Evolutionary conservation across 2,329 filamentous ascomycete genomes (phyloP).

Genomic region (Clonostachys byssicola): DNA sequence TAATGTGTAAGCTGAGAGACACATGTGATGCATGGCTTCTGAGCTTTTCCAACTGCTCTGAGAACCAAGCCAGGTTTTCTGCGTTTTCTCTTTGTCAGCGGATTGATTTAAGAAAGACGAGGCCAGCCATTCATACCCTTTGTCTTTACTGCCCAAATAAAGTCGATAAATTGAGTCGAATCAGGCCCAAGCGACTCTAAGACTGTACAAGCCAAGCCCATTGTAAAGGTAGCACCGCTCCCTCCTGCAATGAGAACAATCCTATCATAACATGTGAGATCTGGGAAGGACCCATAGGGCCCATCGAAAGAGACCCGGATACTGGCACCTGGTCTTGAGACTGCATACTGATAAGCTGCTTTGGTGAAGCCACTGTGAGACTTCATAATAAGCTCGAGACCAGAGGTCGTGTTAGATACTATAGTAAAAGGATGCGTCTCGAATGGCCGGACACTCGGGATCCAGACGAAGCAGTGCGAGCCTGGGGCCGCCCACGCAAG

Average conservation of each 20-base stretch:
- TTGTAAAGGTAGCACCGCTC: conserved; percentile 14
- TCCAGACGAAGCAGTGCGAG: conserved; percentile 49
- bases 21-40: too few species aligned
- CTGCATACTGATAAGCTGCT: conserved; percentile 39
- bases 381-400: conserved; percentile 44
- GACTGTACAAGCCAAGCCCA: conserved; percentile 5
- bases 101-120: neutral
- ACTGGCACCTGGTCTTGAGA: conserved; percentile 34
- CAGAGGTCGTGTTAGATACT: conserved; percentile 30
- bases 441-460: conserved; percentile 43
- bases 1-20: too few species aligned
- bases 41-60: neutral
- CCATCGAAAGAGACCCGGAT: conserved; percentile 43
- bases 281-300: conserved; percentile 47
- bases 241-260: conserved; percentile 14
- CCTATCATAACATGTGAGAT: conserved; percentile 24
- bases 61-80: neutral
- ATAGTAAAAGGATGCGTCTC: conserved; percentile 55
- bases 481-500: conserved; percentile 17
- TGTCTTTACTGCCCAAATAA: neutral
- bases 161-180: neutral
- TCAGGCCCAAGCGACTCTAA: neutral
- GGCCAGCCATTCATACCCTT: neutral
- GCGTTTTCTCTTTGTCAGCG: neutral
- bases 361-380: conserved; percentile 48